Base-by-base conservation (phyloP, 139 green algal genomes). In the Pleodorina starrii region DNA sequence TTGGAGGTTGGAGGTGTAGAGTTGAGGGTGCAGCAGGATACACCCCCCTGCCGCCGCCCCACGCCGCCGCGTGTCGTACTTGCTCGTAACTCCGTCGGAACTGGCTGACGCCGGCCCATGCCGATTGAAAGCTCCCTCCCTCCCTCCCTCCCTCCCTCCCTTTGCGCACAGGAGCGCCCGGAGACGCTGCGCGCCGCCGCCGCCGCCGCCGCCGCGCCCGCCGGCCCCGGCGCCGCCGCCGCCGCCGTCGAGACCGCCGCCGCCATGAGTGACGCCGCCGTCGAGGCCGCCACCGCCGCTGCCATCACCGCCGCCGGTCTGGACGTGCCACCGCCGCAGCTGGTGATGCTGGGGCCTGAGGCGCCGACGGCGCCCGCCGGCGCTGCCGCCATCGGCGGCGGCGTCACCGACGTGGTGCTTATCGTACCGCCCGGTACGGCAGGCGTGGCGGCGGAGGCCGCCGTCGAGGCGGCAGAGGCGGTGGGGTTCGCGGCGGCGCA, bases 301-400 rank as follows among this genome's bases (percentile, higher is more conserved):
- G 82, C 82, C 16, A 48, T 66, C 40, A 2, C 44, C 17, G 82
- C 82, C 32, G 35, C 43, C 1, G 81, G 82, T 42, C 10, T 21
- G 16, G 82, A 88, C 5, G 82, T 69, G 66, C 82, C 82, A 43
- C 63, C 82, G 21, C 82, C 82, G 43, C 82, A 88, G 46, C 63
- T 88, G 9, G 32, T 79, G 25, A 69, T 54, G 82, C 46, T 71
- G 44, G 82, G 82, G 5, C 43, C 63, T 2, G 63, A 79, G 2
- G 57, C 43, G 19, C 46, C 74, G 23, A 25, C 42, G 36, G 63
- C 29, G 5, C 5, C 63, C 63, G 69, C n/a, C 17, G 76, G 46
- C 50, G 48, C 35, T 3, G 59, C 7, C 10, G 43, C 0, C 5
- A 43, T 2, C 63, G 80, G 29, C 17, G 43, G 38, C 60, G 60